phyloP scores from a whole-genome alignment of 176 grass and related monocot genomes.

The Cenchrus americanus region DNA sequence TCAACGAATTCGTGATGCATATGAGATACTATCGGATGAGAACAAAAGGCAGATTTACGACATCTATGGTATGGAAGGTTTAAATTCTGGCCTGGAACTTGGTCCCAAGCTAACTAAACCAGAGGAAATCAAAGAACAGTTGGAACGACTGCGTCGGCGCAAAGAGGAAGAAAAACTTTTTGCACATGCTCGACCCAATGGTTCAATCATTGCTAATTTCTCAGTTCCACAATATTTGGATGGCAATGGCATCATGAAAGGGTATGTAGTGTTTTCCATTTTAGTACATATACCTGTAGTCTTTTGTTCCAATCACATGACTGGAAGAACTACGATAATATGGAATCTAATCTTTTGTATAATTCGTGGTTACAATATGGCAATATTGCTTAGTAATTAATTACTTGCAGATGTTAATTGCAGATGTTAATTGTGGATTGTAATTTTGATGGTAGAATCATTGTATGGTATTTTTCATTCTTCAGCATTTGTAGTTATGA shows the following conservation, averaged over 20 bases:
- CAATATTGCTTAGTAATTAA: slow-evolving; percentile 18
- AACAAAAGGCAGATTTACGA: slow-evolving; percentile 98
- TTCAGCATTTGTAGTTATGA: slow-evolving; percentile 25
- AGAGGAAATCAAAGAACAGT: slow-evolving; percentile 87
- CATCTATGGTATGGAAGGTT: slow-evolving; percentile 98
- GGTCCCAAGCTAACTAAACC: slow-evolving; percentile 88
- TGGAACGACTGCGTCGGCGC: slow-evolving; percentile 74
- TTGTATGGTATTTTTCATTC: slow-evolving; percentile 17
- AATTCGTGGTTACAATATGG: neutral
- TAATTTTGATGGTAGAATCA: slow-evolving; percentile 6
- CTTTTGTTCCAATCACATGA: neutral
- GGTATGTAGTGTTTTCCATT: slow-evolving; percentile 59
- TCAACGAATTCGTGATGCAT: slow-evolving; percentile 87
- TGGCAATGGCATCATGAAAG: slow-evolving; percentile 72
- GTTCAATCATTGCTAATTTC: slow-evolving; percentile 67
- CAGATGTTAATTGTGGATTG: neutral
- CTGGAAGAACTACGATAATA: slow-evolving; percentile 8
- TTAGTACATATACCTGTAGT: slow-evolving; percentile 26
- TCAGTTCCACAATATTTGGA: slow-evolving; percentile 79
- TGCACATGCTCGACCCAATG: slow-evolving; percentile 56
- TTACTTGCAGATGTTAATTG: neutral
- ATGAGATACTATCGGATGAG: slow-evolving; percentile 80
- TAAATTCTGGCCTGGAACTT: slow-evolving; percentile 88
- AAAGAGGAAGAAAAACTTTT: slow-evolving; percentile 83
- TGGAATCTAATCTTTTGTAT: slow-evolving; percentile 22